Evolutionary conservation across 73 alveolate species (phyloP), one percentile per base, ranked within the genome.

Genomic region (Paramecium caudatum): DNA sequence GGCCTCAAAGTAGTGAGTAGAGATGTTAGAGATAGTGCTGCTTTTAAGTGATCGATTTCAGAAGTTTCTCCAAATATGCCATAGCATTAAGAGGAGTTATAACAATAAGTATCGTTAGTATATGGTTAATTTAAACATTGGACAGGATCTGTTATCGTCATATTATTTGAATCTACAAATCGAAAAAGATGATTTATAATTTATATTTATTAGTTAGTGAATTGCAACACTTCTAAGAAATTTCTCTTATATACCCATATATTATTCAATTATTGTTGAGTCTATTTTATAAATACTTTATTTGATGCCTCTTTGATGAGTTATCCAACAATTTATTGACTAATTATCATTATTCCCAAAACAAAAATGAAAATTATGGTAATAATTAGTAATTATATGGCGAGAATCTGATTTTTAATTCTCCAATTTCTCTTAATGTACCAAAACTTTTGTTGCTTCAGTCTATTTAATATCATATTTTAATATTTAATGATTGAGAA

Each of bases 361-460:
- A 43, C 80, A 55, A 55, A 55, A 55, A 55, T 43, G 5, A 55
- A 55, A 23, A 55, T 55, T 21, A 55, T 27, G n/a, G 46, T 55
- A 4, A 21, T 17, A 0, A 55, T 55, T 10, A 27, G 37, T 1
- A 55, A 10, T 55, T 55, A 23, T 23, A 55, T 55, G 17, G 80
- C n/a, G 9, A 55, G 23, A 13, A 55, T 55, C 13, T 55, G 80
- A 55, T 55, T 37, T 55, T 43, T 2, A 9, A 55, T 21, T 55
- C 80, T 55, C 80, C 80, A 55, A 55, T 55, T 55, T 23, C 30
- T 55, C 10, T 55, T 55, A 15, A 55, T 55, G 80, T 55, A 55
- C 80, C 80, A 55, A 55, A 19, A 55, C 80, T 6, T 55, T 55
- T 55, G 23, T 3, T 55, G 23, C 30, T 27, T 55, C 80, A 55